phyloP scores from a whole-genome alignment of 2,329 filamentous ascomycete species.

The Aspergillus sp. region DNA sequence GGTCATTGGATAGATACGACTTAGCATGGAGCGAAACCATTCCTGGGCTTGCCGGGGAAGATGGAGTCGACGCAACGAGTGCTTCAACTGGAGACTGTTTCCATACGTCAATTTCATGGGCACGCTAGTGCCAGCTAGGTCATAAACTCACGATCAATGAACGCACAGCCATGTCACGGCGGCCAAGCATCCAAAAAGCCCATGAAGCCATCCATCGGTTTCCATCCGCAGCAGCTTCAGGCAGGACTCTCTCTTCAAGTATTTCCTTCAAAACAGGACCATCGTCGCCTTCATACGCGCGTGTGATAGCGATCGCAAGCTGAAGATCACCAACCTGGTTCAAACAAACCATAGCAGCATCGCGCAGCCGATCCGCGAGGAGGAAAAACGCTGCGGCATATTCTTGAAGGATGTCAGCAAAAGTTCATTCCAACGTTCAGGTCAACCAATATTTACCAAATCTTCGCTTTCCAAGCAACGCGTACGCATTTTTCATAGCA shows the following conservation, averaged over 20 bases:
- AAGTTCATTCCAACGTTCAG: neutral
- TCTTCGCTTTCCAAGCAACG: conserved; percentile 81
- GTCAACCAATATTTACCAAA: conserved; percentile 60
- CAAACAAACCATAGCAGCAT: conserved; percentile 81
- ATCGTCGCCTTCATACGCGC: conserved; percentile 83
- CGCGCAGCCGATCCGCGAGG: conserved; percentile 76
- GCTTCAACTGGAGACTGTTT: conserved; percentile 71
- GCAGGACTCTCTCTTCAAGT: conserved; percentile 75
- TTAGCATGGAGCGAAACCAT: conserved; percentile 61
- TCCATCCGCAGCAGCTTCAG: conserved; percentile 72
- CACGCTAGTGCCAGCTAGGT: neutral
- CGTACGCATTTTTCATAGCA: conserved; percentile 94
- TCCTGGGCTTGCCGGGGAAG: conserved; percentile 63
- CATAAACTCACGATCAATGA: conserved; percentile 66
- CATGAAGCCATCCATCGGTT: conserved; percentile 94
- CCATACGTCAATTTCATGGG: neutral
- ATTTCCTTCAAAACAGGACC: conserved; percentile 71
- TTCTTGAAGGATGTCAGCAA: conserved; percentile 49
- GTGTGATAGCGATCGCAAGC: conserved; percentile 80
- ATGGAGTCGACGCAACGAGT: conserved; percentile 50
- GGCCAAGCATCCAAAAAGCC: conserved; percentile 88
- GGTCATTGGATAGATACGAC: conserved; percentile 85
- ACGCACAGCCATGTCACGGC: conserved; percentile 79
- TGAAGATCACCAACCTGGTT: conserved; percentile 87
- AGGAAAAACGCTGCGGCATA: conserved; percentile 97